A percentile compares a stretch with the other conserved stretches of the same genome.
Conservation (phyloP, 306 rosid genomes). For the Mimosa bimucronata region DNA sequence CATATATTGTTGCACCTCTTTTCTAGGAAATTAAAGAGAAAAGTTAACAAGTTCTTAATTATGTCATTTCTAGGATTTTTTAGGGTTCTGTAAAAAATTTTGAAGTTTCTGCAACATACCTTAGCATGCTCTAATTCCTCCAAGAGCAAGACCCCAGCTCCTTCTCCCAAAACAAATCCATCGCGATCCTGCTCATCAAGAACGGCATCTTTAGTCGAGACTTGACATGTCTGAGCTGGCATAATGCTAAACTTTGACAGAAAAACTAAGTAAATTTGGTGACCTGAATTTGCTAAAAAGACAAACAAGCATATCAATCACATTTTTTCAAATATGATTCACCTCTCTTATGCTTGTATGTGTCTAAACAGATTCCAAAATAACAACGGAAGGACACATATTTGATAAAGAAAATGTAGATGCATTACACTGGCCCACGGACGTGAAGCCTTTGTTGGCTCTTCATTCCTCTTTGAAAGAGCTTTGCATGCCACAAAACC, state of each 20-base stretch:
- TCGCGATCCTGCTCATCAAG: constrained; percentile 58
- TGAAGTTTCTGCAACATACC: constrained; percentile 37
- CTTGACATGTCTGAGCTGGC: not conserved
- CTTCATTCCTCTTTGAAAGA: constrained; percentile 64
- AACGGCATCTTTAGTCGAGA: not conserved
- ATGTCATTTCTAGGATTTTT: not conserved
- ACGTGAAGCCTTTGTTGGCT: constrained; percentile 74
- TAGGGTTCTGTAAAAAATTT: not conserved
- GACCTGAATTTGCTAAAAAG: not conserved
- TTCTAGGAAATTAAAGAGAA: constrained; percentile 35
- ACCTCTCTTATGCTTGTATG: not conserved
- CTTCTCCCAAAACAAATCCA: constrained; percentile 85
- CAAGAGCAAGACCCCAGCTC: constrained; percentile 70
- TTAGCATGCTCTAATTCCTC: constrained; percentile 77
- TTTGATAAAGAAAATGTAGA: not conserved
- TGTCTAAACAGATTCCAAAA: not conserved
- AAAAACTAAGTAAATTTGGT: not conserved
- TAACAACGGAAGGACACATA: not conserved
- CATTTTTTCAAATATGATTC: not conserved
- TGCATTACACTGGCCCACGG: constrained; percentile 73
- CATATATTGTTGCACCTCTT: constrained; percentile 70
- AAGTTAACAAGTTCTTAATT: not conserved
- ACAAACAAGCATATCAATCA: not conserved
- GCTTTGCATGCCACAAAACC: constrained; percentile 76
- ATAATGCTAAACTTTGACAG: not conserved